Percentiles rank a stretch among this genome's conserved stretches.
These are phyloP conservation scores for Aspergillus texensis DNA, from an alignment of 2,329 filamentous ascomycete species.

Conservation along the genomic window DNA sequence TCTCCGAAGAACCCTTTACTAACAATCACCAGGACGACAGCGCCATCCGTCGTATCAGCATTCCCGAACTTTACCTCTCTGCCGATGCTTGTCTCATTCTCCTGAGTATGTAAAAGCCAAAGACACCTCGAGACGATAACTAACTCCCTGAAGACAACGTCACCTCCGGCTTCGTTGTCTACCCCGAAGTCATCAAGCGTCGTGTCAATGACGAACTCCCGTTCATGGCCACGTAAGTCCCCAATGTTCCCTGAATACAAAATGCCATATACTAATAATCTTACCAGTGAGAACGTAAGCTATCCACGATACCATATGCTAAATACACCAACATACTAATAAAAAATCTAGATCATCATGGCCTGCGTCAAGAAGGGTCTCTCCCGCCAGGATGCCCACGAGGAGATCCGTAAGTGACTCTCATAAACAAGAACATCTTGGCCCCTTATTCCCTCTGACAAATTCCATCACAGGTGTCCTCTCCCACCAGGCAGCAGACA, in stretches of 20 bases:
- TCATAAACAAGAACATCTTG: not conserved
- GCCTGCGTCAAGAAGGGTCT: slow-evolving; percentile 70
- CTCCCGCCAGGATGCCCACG: slow-evolving; percentile 80
- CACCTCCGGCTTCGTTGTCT: slow-evolving; percentile 71
- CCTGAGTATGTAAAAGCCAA: slow-evolving; percentile 30
- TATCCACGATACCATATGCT: not conserved
- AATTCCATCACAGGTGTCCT: slow-evolving; percentile 58
- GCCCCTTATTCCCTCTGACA: slow-evolving; percentile 10
- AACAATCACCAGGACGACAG: slow-evolving; percentile 61
- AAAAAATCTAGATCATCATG: slow-evolving; percentile 70
- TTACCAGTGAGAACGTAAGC: slow-evolving; percentile 36
- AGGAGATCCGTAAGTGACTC: slow-evolving; percentile 67
- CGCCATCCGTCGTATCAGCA: slow-evolving; percentile 61
- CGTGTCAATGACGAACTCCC: slow-evolving; percentile 76
- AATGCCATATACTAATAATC: slow-evolving; percentile 20
- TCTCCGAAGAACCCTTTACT: not conserved
- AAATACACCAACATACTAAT: slow-evolving; percentile 25
- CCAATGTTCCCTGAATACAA: not conserved
- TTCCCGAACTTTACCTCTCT: slow-evolving; percentile 69
- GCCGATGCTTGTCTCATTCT: slow-evolving; percentile 61
- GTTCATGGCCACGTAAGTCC: slow-evolving; percentile 73
- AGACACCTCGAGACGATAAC: not conserved
- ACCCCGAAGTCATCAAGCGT: slow-evolving; percentile 70
- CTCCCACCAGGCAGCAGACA: slow-evolving; percentile 71
- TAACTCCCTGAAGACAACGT: slow-evolving; percentile 60